Percentiles rank a stretch among this genome's conserved stretches.
Conservation (phyloP, 2,329 filamentous ascomycete genomes). For the Diaporthe citri region DNA sequence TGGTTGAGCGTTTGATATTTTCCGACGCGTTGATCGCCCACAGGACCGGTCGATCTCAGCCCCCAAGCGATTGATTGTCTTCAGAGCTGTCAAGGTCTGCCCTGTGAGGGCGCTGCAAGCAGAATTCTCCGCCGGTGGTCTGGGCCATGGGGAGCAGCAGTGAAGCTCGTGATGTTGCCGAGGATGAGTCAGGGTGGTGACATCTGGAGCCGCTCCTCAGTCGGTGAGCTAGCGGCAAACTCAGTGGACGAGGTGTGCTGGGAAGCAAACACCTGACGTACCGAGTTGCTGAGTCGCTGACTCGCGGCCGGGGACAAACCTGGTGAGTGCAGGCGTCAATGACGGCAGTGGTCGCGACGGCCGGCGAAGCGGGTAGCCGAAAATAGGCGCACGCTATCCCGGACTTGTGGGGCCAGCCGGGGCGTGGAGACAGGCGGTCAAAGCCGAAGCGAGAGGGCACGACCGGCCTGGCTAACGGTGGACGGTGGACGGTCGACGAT, state of each 20-base stretch:
- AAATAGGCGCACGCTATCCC: conserved; percentile 30
- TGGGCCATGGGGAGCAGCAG: neutral
- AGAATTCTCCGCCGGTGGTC: conserved; percentile 6
- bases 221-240: conserved; percentile 32
- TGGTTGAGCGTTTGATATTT: conserved; percentile 17
- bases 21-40: conserved; percentile 5
- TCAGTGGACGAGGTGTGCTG: conserved; percentile 22
- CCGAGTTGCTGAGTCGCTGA: conserved; percentile 20
- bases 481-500: neutral
- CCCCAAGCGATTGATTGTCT: neutral
- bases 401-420: conserved; percentile 27
- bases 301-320: conserved; percentile 21
- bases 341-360: conserved; percentile 20
- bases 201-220: conserved; percentile 27
- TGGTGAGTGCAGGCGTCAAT: conserved; percentile 28
- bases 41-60: conserved; percentile 11
- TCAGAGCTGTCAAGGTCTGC: neutral
- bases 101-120: conserved; percentile 6
- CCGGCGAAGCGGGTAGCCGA: conserved; percentile 32
- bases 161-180: conserved; percentile 25
- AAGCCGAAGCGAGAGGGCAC: conserved; percentile 18
- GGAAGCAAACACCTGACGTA: conserved; percentile 26
- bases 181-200: conserved; percentile 24
- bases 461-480: neutral
- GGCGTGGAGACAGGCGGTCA: conserved; percentile 27